These are phyloP conservation scores for Malus sieversii DNA, from an alignment of 306 rosid species.

Conservation along the genomic window DNA sequence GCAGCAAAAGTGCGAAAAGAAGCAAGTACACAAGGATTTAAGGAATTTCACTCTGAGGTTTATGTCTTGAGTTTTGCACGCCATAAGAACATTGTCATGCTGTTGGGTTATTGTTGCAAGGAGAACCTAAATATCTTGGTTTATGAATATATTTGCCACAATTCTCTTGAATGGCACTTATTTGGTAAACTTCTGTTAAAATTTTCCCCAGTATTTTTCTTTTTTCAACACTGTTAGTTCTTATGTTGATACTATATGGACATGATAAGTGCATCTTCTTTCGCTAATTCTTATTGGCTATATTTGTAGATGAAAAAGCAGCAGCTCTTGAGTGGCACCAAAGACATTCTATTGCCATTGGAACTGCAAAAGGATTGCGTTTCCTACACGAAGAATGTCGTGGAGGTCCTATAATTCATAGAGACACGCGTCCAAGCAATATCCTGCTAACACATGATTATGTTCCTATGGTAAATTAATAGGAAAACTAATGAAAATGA, in stretches of 20 bases:
- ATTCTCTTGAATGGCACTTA: conserved; percentile 80
- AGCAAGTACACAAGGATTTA: conserved; percentile 66
- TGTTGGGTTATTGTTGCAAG: conserved; percentile 80
- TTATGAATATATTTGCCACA: conserved; percentile 78
- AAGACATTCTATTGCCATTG: conserved; percentile 78
- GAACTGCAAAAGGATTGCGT: conserved; percentile 82
- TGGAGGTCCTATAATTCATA: conserved; percentile 77
- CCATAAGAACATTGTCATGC: conserved; percentile 85
- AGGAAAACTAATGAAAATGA: too few species aligned
- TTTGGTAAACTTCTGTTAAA: conserved; percentile 43
- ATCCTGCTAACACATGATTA: conserved; percentile 78
- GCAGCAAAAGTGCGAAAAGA: conserved; percentile 84
- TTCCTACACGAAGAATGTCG: conserved; percentile 90
- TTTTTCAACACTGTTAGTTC: neutral
- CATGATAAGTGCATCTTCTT: neutral
- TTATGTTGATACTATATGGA: neutral
- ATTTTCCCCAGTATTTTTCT: neutral
- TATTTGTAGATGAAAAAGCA: conserved; percentile 35
- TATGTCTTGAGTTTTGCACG: conserved; percentile 74
- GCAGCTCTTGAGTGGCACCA: conserved; percentile 65
- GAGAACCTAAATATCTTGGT: conserved; percentile 63
- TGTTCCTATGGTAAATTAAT: conserved; percentile 65
- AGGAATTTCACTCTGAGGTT: conserved; percentile 78
- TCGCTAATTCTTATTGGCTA: neutral
- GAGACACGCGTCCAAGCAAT: conserved; percentile 84